Evolutionary conservation across 495 filamentous ascomycete genomes (phyloP).

Genomic region (Amphirosellinia nigrospora): DNA sequence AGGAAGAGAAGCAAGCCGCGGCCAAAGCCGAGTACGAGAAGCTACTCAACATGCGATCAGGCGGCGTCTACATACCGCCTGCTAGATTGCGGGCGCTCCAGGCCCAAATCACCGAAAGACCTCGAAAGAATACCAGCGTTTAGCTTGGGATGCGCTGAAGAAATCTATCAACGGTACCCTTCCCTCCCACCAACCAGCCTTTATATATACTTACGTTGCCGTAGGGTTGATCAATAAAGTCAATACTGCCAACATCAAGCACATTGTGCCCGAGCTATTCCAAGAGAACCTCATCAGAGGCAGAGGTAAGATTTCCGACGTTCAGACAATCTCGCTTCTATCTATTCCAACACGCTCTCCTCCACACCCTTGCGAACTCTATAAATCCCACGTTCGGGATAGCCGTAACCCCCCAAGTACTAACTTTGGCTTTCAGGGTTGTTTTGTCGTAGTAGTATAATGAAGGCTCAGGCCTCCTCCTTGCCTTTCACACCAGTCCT

Average conservation of each 20-base stretch:
- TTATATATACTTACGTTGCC: too few species aligned
- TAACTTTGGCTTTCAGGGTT: conserved; percentile 59
- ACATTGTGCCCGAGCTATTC: conserved; percentile 94
- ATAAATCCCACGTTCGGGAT: too few species aligned
- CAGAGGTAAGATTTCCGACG: conserved; percentile 43
- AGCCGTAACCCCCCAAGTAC: neutral
- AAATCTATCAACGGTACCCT: conserved; percentile 99
- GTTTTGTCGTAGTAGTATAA: conserved; percentile 92
- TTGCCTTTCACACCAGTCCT: conserved; percentile 96
- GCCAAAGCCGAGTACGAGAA: conserved; percentile 93
- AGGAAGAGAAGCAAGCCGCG: conserved; percentile 78
- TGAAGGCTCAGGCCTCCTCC: conserved; percentile 97
- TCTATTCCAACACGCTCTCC: neutral
- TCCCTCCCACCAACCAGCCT: too few species aligned
- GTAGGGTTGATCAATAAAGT: conserved; percentile 99
- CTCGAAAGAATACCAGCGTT: conserved; percentile 96
- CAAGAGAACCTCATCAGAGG: conserved; percentile 91
- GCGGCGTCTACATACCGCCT: conserved; percentile 95
- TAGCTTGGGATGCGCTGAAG: conserved; percentile 99
- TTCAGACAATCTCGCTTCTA: neutral
- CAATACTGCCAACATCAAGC: conserved; percentile 96
- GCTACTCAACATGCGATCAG: conserved; percentile 85
- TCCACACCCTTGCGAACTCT: neutral
- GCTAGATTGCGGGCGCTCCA: conserved; percentile 90
- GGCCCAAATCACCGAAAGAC: conserved; percentile 95